Percentiles rank a stretch among this genome's conserved stretches.
Evolutionary conservation across 441 rosid genomes (phyloP).

Genomic region (Raphanus hybrid): DNA sequence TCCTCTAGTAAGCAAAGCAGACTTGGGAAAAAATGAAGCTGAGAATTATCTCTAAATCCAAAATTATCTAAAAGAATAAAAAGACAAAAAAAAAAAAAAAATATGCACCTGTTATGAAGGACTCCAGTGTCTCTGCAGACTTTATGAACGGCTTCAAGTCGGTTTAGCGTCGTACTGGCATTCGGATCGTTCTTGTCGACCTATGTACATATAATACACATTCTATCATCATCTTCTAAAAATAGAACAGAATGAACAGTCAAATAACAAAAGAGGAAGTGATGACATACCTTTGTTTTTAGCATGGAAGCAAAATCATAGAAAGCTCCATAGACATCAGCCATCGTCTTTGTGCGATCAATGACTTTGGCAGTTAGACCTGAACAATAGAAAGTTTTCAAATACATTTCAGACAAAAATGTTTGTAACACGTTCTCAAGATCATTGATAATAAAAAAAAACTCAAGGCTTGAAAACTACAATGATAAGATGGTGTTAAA

Average conservation of each 20-base stretch:
- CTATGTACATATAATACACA: conserved; percentile 41
- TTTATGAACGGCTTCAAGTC: conserved; percentile 73
- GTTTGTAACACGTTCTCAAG: conserved; percentile 20
- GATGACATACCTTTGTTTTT: conserved; percentile 64
- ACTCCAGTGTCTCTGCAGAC: conserved; percentile 72
- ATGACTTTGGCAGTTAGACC: conserved; percentile 96
- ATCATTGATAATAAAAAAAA: neutral
- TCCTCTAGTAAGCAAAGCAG: neutral
- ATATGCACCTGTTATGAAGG: conserved; percentile 60
- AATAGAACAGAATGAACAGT: neutral
- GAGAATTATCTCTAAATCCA: neutral
- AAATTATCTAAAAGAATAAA: neutral
- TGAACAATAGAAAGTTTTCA: conserved; percentile 36
- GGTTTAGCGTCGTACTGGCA: conserved; percentile 62
- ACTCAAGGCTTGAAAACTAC: neutral
- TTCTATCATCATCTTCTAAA: neutral
- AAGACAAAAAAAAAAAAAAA: neutral
- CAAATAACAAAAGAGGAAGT: neutral
- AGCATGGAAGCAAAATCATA: conserved; percentile 81
- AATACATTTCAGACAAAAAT: neutral
- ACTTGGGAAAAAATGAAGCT: neutral
- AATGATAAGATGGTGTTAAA: conserved; percentile 4
- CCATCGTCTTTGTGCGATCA: conserved; percentile 79
- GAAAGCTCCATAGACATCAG: conserved; percentile 92
- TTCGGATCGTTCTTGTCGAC: conserved; percentile 77